Conservation (phyloP, 257 asterid genomes). For the Solanum rostratum region DNA sequence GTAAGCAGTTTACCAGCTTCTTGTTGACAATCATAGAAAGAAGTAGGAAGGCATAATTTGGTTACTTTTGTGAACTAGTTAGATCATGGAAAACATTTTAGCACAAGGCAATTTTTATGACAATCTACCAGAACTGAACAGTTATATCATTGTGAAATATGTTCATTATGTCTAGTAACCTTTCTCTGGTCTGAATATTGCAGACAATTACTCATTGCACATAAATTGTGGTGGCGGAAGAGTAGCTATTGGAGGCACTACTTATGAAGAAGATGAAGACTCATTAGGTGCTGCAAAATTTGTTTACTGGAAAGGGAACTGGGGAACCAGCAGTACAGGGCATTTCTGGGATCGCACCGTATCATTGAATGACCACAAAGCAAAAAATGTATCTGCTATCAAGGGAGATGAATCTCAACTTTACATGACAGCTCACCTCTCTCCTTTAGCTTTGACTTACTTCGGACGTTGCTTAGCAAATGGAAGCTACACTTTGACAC, state of each 20-base stretch:
- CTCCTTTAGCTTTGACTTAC: conserved; percentile 47
- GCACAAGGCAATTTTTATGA: background rate
- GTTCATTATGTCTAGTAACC: background rate
- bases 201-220: conserved; percentile 36
- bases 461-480: conserved; percentile 56
- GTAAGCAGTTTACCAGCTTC: background rate
- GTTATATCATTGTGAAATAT: background rate
- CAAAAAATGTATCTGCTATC: conserved; percentile 28
- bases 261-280: conserved; percentile 29
- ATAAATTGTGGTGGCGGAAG: conserved; percentile 45
- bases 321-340: conserved; percentile 59
- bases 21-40: background rate
- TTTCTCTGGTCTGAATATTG: background rate
- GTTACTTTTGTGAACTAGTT: background rate
- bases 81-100: background rate
- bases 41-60: background rate
- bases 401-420: conserved; percentile 22
- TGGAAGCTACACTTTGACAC: conserved; percentile 52
- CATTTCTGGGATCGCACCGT: conserved; percentile 13
- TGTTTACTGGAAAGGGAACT: conserved; percentile 6
- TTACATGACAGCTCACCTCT: conserved; percentile 37
- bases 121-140: background rate
- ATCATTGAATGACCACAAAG: conserved; percentile 6
- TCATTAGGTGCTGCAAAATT: conserved; percentile 30
- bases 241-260: conserved; percentile 10